Evolutionary conservation across 2,329 filamentous ascomycete genomes (phyloP), one percentile per base, ranked within the genome.

Genomic region (Alternaria dauci): DNA sequence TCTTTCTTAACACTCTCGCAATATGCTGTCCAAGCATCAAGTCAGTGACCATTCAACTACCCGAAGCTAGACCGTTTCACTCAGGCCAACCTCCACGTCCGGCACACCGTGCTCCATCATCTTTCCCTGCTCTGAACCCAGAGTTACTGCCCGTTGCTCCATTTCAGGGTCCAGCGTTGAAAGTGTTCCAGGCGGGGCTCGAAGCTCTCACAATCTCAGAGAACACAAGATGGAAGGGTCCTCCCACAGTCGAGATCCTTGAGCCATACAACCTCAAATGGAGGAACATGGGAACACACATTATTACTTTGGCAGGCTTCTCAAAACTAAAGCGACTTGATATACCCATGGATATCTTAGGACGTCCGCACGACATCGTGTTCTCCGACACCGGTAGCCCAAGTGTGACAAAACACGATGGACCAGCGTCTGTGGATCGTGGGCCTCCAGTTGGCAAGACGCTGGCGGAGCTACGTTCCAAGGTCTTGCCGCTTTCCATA

Each of bases 11-110:
- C 23, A 38, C 63, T 12, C 54, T 71, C 7, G 25, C 64, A 18
- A 47, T 55, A 1, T 36, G 65, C 6, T 63, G 63, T 36, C 58
- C 61, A 18, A 67, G 66, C 28, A 52, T 71, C 14, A 68, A 51
- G 32, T 48, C 58, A 9, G 7, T 71, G 2, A 56, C 51, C 7
- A 8, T 68, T 23, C 43, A 70, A 28, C 51, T 70, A 18, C 65
- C 62, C 2, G 52, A 41, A 26, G 39, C 59, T 26, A 56, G 26
- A 5, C 25, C 14, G 2, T 53, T 62, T 9, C 50, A 51, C 28
- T 41, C 20, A 11, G 18, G 34, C 8, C 34, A 32, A 18, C 46
- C 61, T 36, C 47, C 52, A 39, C 38, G 18, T 11, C 52, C 42
- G 11, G 9, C 36, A 12, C 42, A 55, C 8, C 3, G 46, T 5